Base-by-base conservation (phyloP, 2,329 filamentous ascomycete genomes). In the Hawksworthiomyces lignivorus region DNA sequence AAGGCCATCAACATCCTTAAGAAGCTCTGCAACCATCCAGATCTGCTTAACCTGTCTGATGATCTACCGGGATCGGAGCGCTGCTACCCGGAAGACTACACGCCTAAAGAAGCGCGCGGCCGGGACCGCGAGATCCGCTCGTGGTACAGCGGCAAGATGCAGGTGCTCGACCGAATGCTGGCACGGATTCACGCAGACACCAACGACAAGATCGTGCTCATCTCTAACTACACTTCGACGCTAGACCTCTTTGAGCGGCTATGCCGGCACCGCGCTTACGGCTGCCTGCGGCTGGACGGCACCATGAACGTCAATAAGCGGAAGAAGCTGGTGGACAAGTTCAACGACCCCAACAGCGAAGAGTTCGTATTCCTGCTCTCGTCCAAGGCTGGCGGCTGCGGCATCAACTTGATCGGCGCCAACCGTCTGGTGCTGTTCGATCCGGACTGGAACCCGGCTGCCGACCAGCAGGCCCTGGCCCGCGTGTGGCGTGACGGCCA, bases 401-500 rank as follows among this genome's bases (percentile, higher is more conserved):
- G 92, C 64, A 80, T 98, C 57, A 97, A 96, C 58, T 73, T 97
- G 41, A 94, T 95, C 51, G 92, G 90, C 37, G 88, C 87, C 46
- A 97, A 97, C 60, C 82, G 92, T 11, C 79, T 98, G 3, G 86
- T 98, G 2, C 77, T 98, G 30, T 98, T 98, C 59, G 92, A 98
- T 52, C 92, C 92, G 0, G 86, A 92, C 62, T 98, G 92, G 92
- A 98, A 98, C 55, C 92, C 92, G 1, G 92, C 92, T 4, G 89
- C 92, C 1, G 92, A 98, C 57, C 92, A 98, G 62, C 92, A 98
- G 65, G 92, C 92, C 4, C 75, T 98, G 22, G 92, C 92, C 27
- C 85, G 92, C 69, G 92, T 98, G 17, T 98, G 92, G 92, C 86
- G 92, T 71, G 92, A 98, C 55, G 92, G 92, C 0, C 92, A 98